These are phyloP conservation scores for Lepiota brunneoincarnata DNA, from an alignment of 768 basidiomycete species.

Conservation along the genomic window DNA sequence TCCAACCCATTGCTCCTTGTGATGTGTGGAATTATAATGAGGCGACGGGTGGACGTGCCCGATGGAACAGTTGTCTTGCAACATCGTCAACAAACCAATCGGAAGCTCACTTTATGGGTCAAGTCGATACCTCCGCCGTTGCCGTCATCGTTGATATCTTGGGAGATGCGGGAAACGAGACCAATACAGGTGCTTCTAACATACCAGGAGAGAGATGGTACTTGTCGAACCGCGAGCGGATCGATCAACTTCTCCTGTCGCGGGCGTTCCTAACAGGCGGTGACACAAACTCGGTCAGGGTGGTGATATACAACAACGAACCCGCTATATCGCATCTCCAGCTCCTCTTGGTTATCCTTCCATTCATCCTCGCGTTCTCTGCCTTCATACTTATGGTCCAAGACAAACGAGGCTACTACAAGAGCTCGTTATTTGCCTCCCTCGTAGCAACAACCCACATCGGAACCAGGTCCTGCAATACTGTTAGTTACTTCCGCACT, in stretches of 20 bases:
- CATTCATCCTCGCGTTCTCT: conserved; percentile 7
- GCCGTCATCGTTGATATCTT: conserved; percentile 14
- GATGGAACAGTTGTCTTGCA: conserved; percentile 11
- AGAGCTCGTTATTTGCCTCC: conserved; percentile 17
- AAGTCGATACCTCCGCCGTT: conserved; percentile 18
- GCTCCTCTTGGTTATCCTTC: conserved; percentile 15
- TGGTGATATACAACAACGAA: conserved; percentile 12
- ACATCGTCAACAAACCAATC: background rate
- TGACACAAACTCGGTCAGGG: conserved; percentile 4
- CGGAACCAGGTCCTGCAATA: background rate
- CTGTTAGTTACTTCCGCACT: background rate
- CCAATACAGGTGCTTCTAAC: conserved; percentile 12
- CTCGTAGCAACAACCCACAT: conserved; percentile 16
- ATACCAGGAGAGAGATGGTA: conserved; percentile 16
- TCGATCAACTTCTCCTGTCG: conserved; percentile 17
- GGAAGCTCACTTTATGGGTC: conserved; percentile 15
- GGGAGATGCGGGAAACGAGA: conserved; percentile 18
- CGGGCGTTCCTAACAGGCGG: conserved; percentile 18
- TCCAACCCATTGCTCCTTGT: conserved; percentile 11
- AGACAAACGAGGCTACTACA: conserved; percentile 16
- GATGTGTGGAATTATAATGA: conserved; percentile 10
- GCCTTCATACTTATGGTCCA: conserved; percentile 7
- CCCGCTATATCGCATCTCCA: too few species aligned
- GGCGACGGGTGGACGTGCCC: conserved; percentile 15
- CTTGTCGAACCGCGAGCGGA: background rate